Evolutionary conservation across 2,329 filamentous ascomycete genomes (phyloP), one percentile per base, ranked within the genome.

Genomic region (Aureobasidium sp.): DNA sequence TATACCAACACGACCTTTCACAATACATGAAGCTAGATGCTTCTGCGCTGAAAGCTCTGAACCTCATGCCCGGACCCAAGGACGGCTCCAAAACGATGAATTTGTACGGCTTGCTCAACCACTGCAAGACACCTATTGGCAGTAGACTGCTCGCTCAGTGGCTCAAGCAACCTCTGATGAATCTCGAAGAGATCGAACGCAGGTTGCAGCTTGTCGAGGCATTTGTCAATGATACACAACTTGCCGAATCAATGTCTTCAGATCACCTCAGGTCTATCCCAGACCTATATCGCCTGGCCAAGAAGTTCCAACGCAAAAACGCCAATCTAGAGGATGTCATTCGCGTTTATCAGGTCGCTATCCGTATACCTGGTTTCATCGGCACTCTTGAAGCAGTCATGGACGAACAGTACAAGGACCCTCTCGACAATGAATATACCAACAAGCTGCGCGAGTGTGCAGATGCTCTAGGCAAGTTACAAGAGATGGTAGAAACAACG

Each of bases 1-100:
- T 99, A 17, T 99, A 97, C 71, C 94, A 99, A 75, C 94, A 99
- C 74, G 94, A 99, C 71, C 78, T 99, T 48, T 88, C 92, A 1
- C 92, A 99, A 70, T 99, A 91, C 74, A 99, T 99, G 94, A 99
- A 97, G 76, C 82, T 99, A 5, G 94, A 99, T 75, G 92, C 95
- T 0, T 91, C 94, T 1, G 94, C 94, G 0, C 79, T 99, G 47
- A 93, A 95, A 70, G 94, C 94, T 0, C 82, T 99, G 60, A 99
- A 99, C 70, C 82, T 99, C 41, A 97, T 99, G 92, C 95, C 94
- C 5, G 93, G 94, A 5, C 90, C 90, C 0, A 86, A 92, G 66
- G 94, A 99, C 71, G 94, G 94, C 1, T 84, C 91, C n/a, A 97
- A 97, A 78, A 95, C 86, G 0, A 99, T 99, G 94, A 97, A 92